A percentile compares a stretch with the other conserved stretches of the same genome.
phyloP scores from a whole-genome alignment of 148 eudicot genomes.

The Suaeda aralocaspica region DNA sequence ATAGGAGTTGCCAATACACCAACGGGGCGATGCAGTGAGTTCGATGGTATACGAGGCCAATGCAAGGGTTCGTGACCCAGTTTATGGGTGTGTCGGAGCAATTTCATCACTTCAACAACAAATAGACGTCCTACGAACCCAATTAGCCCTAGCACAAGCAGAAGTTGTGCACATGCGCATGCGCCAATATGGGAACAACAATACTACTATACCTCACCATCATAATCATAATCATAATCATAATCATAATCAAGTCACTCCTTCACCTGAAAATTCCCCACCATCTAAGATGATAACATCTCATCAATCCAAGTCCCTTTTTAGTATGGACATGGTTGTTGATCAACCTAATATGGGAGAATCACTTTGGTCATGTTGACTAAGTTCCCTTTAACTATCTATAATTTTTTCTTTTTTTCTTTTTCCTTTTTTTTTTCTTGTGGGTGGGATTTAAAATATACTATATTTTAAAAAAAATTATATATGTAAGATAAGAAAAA shows the following conservation, averaged over 20 bases:
- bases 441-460: not conserved
- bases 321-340: constrained; percentile 55
- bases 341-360: constrained; percentile 51
- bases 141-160: constrained; percentile 71
- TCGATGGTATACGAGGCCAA: constrained; percentile 97
- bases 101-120: constrained; percentile 82
- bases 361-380: constrained; percentile 54
- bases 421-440: not conserved
- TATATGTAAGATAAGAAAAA: not conserved
- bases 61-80: constrained; percentile 86
- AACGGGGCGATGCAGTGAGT: constrained; percentile 80
- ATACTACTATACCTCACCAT: not conserved
- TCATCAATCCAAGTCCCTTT: constrained; percentile 47
- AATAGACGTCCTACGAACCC: constrained; percentile 60
- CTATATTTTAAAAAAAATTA: not conserved
- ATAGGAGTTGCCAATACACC: constrained; percentile 77
- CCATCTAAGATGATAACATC: constrained; percentile 36
- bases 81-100: constrained; percentile 90
- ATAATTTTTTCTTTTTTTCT: not conserved
- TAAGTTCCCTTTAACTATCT: too few species aligned
- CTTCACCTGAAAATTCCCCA: constrained; percentile 49
- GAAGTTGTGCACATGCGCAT: constrained; percentile 70
- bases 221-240: not conserved
- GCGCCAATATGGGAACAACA: constrained; percentile 43
- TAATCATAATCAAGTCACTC: constrained; percentile 20